Conservation (phyloP, 805 yeast genomes). For the Wickerhamiella australiensis region DNA sequence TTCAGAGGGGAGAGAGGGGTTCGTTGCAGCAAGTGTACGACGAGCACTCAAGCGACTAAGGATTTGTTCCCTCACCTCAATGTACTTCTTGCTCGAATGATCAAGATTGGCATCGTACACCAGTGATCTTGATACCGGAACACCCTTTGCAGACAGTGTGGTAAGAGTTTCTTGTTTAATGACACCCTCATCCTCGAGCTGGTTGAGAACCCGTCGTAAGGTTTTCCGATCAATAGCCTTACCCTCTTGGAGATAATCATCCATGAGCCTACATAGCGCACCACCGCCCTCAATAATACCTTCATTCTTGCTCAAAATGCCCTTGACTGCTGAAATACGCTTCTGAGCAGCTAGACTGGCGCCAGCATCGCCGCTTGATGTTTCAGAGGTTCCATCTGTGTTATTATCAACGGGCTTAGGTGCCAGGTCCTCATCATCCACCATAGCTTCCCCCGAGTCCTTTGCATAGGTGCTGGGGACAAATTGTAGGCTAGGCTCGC, state of each 20-base stretch:
- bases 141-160: conserved; percentile 19
- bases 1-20: not conserved
- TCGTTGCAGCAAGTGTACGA: not conserved
- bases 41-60: not conserved
- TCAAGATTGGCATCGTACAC: conserved; percentile 20
- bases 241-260: conserved; percentile 27
- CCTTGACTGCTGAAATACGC: conserved; percentile 35
- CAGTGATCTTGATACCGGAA: conserved; percentile 20
- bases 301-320: conserved; percentile 33
- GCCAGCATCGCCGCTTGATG: not conserved
- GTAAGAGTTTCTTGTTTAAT: conserved; percentile 24
- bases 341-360: conserved; percentile 21
- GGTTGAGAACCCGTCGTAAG: conserved; percentile 33
- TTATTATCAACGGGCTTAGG: not conserved
- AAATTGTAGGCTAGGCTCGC: not conserved
- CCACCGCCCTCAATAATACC: conserved; percentile 39
- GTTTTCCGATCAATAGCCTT: conserved; percentile 47
- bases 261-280: conserved; percentile 32
- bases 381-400: not conserved
- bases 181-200: conserved; percentile 28
- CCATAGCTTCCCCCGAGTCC: not conserved
- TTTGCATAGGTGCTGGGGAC: not conserved
- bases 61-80: conserved; percentile 13
- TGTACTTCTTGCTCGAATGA: conserved; percentile 9
- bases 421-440: not conserved